Conservation (phyloP, 352 stramenopile genomes). For the Globisporangium okanoganense region DNA sequence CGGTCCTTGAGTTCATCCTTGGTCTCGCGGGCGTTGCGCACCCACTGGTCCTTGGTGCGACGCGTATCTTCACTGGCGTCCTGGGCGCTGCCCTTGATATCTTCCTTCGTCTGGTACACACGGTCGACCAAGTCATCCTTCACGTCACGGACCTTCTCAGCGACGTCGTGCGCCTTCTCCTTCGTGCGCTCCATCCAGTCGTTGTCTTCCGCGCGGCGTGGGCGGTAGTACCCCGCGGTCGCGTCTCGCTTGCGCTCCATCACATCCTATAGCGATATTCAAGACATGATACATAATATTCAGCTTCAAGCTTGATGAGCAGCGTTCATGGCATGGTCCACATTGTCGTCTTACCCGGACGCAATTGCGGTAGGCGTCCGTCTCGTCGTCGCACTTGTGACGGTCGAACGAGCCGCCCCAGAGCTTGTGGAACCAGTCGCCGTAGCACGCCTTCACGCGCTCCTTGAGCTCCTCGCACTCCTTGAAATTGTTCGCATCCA, state of each 20-base stretch:
- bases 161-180: conserved; percentile 23
- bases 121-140: conserved; percentile 50
- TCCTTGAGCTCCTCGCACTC: conserved; percentile 79
- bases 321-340: too few species aligned
- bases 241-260: conserved; percentile 34
- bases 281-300: too few species aligned
- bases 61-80: conserved; percentile 25
- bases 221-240: conserved; percentile 11
- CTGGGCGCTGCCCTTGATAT: conserved; percentile 32
- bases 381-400: conserved; percentile 65
- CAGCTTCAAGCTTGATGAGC: too few species aligned
- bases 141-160: conserved; percentile 27
- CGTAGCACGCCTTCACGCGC: conserved; percentile 77
- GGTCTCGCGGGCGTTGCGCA: conserved; percentile 20
- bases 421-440: conserved; percentile 76
- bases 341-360: too few species aligned
- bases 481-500: conserved; percentile 31
- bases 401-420: conserved; percentile 62
- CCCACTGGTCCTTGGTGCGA: conserved; percentile 24
- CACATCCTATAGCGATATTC: conserved; percentile 26
- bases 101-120: conserved; percentile 27
- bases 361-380: conserved; percentile 66
- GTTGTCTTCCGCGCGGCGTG: conserved; percentile 17
- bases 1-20: conserved; percentile 24
- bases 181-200: conserved; percentile 59